Evolutionary conservation across 1,284 basidiomycete species (phyloP).

Genomic region (Moesziomyces aphidis): DNA sequence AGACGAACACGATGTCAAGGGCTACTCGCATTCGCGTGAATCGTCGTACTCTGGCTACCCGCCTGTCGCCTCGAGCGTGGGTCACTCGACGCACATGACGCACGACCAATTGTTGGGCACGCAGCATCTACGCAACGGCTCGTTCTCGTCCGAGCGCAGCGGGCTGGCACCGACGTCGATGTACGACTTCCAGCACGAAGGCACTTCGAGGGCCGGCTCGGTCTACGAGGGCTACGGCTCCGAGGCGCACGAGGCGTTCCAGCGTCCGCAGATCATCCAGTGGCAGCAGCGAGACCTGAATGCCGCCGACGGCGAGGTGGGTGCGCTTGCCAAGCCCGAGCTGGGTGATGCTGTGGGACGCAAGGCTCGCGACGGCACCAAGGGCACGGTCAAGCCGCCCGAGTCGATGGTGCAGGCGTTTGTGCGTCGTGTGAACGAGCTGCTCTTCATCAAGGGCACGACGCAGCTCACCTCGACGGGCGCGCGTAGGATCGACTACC

Average conservation of each 20-base stretch:
- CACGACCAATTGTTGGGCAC: conserved; percentile 16
- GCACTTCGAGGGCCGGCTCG: conserved; percentile 34
- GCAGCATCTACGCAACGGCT: conserved; percentile 8
- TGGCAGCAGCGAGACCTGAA: conserved; percentile 53
- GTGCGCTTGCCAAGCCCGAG: conserved; percentile 49
- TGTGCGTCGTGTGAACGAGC: conserved; percentile 22
- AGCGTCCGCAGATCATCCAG: conserved; percentile 52
- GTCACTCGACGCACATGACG: conserved; percentile 17
- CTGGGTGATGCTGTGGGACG: conserved; percentile 44
- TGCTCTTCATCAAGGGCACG: conserved; percentile 53
- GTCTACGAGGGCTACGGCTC: conserved; percentile 26
- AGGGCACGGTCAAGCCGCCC: conserved; percentile 28
- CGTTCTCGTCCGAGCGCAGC: conserved; percentile 25
- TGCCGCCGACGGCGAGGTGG: conserved; percentile 40
- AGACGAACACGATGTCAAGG: neutral
- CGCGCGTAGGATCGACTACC: conserved; percentile 58
- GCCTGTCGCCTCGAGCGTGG: conserved; percentile 5
- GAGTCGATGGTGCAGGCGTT: conserved; percentile 24
- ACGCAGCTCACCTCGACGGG: conserved; percentile 50
- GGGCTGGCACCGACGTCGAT: conserved; percentile 14
- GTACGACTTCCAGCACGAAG: conserved; percentile 45
- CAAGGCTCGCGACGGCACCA: conserved; percentile 35
- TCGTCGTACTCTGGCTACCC: conserved; percentile 8
- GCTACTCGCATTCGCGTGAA: neutral
- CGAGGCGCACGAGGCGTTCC: conserved; percentile 35